phyloP scores from a whole-genome alignment of 176 grass and related monocot genomes.

The Zea luxurians region DNA sequence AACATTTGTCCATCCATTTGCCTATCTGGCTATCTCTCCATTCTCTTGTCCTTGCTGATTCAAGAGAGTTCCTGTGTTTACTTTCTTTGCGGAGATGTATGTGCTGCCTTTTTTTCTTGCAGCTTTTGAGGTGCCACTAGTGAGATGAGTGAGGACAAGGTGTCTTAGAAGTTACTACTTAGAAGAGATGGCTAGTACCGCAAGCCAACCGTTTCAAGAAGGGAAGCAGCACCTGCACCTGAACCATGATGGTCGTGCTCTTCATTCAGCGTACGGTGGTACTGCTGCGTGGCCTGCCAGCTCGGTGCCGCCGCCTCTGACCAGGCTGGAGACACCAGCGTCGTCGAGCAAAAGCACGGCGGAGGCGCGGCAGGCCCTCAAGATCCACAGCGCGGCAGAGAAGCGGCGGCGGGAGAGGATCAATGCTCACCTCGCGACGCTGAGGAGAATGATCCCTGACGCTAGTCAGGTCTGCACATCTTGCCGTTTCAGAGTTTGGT shows the following conservation, averaged over 20 bases:
- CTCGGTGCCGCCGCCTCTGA: background rate
- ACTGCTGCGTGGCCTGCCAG: background rate
- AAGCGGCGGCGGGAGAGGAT: constrained; percentile 80
- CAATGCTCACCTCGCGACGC: constrained; percentile 63
- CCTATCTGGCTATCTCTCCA: background rate
- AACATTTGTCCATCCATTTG: background rate
- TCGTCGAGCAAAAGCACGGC: constrained; percentile 5
- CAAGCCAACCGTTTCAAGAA: background rate
- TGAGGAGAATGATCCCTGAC: constrained; percentile 73
- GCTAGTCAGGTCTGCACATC: constrained; percentile 57
- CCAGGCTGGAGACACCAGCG: background rate
- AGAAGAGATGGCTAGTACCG: background rate
- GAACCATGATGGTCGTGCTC: background rate
- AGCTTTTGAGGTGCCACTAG: background rate
- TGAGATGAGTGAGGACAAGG: background rate
- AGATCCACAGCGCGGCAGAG: constrained; percentile 78
- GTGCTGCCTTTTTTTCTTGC: background rate
- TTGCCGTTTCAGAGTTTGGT: constrained; percentile 24
- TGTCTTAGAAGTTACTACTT: background rate
- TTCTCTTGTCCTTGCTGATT: background rate
- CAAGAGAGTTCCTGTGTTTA: background rate
- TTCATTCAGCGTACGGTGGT: constrained; percentile 14
- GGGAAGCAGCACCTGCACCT: background rate
- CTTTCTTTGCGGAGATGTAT: background rate
- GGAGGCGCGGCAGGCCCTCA: constrained; percentile 42